A percentile compares a stretch with the other conserved stretches of the same genome.
These are phyloP conservation scores for Senna siamea DNA, from an alignment of 306 rosid species.

Conservation along the genomic window DNA sequence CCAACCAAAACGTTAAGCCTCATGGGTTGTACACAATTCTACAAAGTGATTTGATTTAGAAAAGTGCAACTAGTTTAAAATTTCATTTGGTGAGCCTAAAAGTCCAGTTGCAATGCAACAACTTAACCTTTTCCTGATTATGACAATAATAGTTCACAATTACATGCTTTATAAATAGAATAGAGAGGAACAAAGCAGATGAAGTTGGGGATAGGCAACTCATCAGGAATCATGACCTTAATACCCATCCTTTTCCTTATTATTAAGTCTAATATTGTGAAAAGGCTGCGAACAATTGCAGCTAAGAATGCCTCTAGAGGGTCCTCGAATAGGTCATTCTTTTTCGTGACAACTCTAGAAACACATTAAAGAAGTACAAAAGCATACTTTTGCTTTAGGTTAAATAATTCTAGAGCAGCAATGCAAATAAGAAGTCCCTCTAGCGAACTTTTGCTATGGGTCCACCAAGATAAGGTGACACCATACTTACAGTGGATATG, in stretches of 20 bases:
- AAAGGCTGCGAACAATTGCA: background rate
- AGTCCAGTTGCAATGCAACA: background rate
- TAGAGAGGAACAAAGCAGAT: too few relatives aligned
- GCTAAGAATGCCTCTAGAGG: background rate
- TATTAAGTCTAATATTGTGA: too few relatives aligned
- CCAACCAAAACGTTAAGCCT: background rate
- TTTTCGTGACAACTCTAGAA: background rate
- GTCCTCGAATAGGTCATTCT: background rate
- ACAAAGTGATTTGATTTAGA: background rate
- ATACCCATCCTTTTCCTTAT: background rate
- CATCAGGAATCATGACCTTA: conserved; percentile 7
- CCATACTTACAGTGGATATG: background rate
- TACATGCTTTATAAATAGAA: too few relatives aligned
- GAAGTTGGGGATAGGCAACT: background rate
- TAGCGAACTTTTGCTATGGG: background rate
- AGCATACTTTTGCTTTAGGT: background rate
- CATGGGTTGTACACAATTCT: background rate
- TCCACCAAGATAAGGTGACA: background rate
- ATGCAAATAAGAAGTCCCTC: background rate
- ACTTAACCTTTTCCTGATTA: too few relatives aligned
- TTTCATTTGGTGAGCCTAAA: background rate
- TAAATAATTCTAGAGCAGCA: background rate
- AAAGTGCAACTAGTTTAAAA: background rate
- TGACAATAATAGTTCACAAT: too few relatives aligned
- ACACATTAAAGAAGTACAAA: background rate